A percentile compares a stretch with the other conserved stretches of the same genome.
phyloP scores from a whole-genome alignment of 2,329 filamentous ascomycete genomes.

The Trichoderma simmonsii region DNA sequence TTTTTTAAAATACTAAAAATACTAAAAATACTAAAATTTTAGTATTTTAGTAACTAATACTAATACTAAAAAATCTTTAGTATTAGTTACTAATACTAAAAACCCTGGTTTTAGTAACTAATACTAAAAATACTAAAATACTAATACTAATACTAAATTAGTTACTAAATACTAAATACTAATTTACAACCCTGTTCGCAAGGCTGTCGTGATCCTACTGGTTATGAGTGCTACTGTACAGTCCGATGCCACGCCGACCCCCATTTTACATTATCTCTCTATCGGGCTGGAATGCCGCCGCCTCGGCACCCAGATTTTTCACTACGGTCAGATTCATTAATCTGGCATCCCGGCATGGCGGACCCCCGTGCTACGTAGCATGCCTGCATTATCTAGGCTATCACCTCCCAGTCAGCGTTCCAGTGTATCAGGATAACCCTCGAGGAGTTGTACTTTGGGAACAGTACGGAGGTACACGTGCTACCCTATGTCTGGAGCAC shows the following conservation, averaged over 20 bases:
- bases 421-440: neutral
- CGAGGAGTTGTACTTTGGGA: neutral
- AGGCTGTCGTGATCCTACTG: neutral
- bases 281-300: neutral
- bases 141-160: no score
- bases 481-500: neutral
- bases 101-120: no score
- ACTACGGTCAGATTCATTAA: constrained; percentile 9
- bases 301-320: neutral
- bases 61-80: no score
- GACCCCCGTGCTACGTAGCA: constrained; percentile 10
- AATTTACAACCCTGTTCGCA: no score
- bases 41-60: no score
- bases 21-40: no score
- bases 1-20: no score
- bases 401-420: neutral
- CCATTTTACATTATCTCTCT: neutral
- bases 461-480: neutral
- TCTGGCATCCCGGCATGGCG: constrained; percentile 14
- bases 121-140: no score
- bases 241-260: neutral
- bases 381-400: neutral
- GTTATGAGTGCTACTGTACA: neutral
- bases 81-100: no score
- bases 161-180: no score